Base-by-base conservation (phyloP, 352 stramenopile species). In the Phytophthora pseudosyringae region DNA sequence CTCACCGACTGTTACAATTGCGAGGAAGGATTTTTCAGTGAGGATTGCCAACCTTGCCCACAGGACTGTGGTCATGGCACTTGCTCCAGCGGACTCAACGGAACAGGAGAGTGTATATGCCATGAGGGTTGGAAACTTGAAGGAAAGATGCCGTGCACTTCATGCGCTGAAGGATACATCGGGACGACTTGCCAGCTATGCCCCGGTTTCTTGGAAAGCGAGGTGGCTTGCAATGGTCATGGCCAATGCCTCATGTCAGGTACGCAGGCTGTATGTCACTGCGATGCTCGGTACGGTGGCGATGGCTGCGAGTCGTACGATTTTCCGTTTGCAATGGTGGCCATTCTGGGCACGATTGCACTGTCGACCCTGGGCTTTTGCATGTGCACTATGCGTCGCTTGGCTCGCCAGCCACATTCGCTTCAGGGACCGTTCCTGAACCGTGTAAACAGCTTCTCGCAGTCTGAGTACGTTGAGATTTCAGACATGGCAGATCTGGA, bases 381-480 rank as follows among this genome's bases (percentile, higher is more conserved):
- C 31, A 95, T 95, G 87, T 94, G 85, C 59, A 90, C 86, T 8
- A 95, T 95, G 87, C 81, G 85, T 4, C 76, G 80, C 1, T 69
- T 95, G 7, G 87, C 87, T 16, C 81, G 85, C 5, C 85, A 94
- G 51, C 81, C 85, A 28, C 82, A 88, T 15, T 58, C 81, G 26
- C 39, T 81, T 26, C 66, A 76, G 12, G 73, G 73, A 5, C 69
- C 66, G 29, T 86, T 80, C 54, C 57, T 86, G 6, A 80, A 80
- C 18, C 80, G 79, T 40, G 83, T 81, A 46, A 84, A 81, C 47
- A 93, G 79, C 48, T 95, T 94, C 46, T 89, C 84, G 21, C 76
- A 85, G 21, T 91, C 86, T 8, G 87, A 92, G 64, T 95, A 95
- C 58, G 75, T 95, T 11, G 87, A 95, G 40, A 95, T 95, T 59